Percentiles rank a stretch among this genome's conserved stretches.
Conservation (phyloP, 2,329 filamentous ascomycete species). For the Sarocladium oryzae region DNA sequence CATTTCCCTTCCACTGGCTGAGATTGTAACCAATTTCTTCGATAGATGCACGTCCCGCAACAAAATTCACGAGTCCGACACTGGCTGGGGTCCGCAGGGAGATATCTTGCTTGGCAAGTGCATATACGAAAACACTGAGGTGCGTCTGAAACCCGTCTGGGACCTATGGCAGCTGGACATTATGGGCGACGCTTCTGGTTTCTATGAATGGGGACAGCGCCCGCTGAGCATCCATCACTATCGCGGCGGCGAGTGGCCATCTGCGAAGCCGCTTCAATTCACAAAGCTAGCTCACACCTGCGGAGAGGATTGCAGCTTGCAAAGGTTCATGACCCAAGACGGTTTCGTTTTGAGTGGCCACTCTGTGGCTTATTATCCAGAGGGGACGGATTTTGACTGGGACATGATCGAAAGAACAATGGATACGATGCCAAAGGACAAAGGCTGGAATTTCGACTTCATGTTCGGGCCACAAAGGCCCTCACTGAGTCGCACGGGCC, state of each 20-base stretch:
- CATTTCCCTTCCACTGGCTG: slow-evolving; percentile 45
- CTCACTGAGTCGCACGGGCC: slow-evolving; percentile 40
- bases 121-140: slow-evolving; percentile 56
- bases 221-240: slow-evolving; percentile 59
- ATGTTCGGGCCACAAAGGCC: slow-evolving; percentile 43
- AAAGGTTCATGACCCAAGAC: slow-evolving; percentile 49
- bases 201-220: slow-evolving; percentile 56
- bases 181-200: slow-evolving; percentile 53
- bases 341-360: slow-evolving; percentile 53
- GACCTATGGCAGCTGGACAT: slow-evolving; percentile 58
- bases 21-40: slow-evolving; percentile 38
- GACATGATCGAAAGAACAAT: slow-evolving; percentile 48
- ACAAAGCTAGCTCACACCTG: slow-evolving; percentile 52
- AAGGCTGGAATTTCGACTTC: slow-evolving; percentile 45
- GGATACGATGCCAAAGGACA: slow-evolving; percentile 39
- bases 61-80: slow-evolving; percentile 48
- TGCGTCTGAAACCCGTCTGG: slow-evolving; percentile 48
- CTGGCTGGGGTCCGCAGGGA: slow-evolving; percentile 53
- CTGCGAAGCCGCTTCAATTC: slow-evolving; percentile 47
- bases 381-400: slow-evolving; percentile 42
- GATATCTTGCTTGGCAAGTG: slow-evolving; percentile 58
- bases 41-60: slow-evolving; percentile 39
- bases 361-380: slow-evolving; percentile 51
- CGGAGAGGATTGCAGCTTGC: slow-evolving; percentile 53
- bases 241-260: slow-evolving; percentile 53